phyloP scores from a whole-genome alignment of 2,329 filamentous ascomycete genomes.

The Leptographium radiaticola region DNA sequence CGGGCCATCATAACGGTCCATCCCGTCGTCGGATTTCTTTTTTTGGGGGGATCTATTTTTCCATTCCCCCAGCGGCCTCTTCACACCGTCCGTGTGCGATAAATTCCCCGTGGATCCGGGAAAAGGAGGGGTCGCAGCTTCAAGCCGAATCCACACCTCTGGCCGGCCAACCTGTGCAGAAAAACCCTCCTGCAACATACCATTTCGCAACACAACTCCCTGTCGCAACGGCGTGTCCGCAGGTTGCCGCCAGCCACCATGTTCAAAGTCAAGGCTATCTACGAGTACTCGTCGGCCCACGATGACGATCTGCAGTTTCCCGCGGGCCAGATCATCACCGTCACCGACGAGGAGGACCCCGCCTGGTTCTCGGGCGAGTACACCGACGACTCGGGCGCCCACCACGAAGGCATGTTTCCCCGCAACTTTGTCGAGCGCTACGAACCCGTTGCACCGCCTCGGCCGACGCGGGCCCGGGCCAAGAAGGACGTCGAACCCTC shows the following conservation, averaged over 20 bases:
- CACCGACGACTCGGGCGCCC: slow-evolving; percentile 57
- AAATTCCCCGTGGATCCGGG: slow-evolving; percentile 11
- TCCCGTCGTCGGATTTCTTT: not conserved
- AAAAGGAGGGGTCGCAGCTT: slow-evolving; percentile 13
- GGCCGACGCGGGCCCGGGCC: slow-evolving; percentile 60
- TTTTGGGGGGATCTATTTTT: not conserved
- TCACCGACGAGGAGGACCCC: slow-evolving; percentile 80
- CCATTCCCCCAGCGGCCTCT: not conserved
- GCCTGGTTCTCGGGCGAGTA: slow-evolving; percentile 95
- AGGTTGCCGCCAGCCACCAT: slow-evolving; percentile 28
- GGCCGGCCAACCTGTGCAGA: not conserved
- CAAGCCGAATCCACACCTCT: not conserved
- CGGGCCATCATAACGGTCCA: not conserved
- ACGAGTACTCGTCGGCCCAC: slow-evolving; percentile 84
- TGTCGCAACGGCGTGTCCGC: not conserved
- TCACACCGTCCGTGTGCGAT: not conserved
- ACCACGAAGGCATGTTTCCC: slow-evolving; percentile 79
- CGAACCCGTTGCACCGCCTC: slow-evolving; percentile 79
- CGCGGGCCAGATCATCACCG: slow-evolving; percentile 79
- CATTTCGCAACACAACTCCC: not conserved
- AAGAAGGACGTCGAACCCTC: slow-evolving; percentile 43
- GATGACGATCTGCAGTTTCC: slow-evolving; percentile 89
- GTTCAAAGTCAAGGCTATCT: slow-evolving; percentile 96
- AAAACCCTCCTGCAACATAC: not conserved
- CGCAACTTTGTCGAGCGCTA: slow-evolving; percentile 96